Conservation (phyloP, 148 eudicot species). For the Chenopodium album region DNA sequence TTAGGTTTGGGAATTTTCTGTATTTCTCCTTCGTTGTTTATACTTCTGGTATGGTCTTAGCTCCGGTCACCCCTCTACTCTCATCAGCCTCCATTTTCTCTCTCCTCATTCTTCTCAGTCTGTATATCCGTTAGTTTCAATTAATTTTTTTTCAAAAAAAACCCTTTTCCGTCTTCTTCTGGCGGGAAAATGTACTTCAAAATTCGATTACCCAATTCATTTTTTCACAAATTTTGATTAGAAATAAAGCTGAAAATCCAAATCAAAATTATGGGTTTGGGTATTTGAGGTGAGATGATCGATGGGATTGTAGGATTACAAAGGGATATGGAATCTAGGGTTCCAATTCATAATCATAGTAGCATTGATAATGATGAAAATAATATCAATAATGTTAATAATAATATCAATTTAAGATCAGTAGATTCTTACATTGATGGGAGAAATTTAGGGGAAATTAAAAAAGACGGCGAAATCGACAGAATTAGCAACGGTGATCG, state of each 20-base stretch:
- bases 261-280: background rate
- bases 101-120: background rate
- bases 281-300: background rate
- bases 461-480: constrained; percentile 41
- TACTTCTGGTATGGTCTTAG: constrained; percentile 27
- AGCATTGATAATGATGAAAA: background rate
- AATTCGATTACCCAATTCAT: background rate
- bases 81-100: background rate
- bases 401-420: constrained; percentile 40
- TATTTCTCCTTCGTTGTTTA: background rate
- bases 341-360: constrained; percentile 50
- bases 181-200: constrained; percentile 6
- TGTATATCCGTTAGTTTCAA: constrained; percentile 23
- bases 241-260: background rate
- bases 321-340: constrained; percentile 45
- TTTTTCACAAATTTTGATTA: background rate
- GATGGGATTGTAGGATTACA: constrained; percentile 27
- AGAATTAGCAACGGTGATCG: constrained; percentile 39
- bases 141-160: background rate
- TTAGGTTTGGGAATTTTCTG: constrained; percentile 34
- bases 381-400: background rate
- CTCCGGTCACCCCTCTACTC: constrained; percentile 6
- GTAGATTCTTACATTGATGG: constrained; percentile 49
- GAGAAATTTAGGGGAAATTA: constrained; percentile 36
- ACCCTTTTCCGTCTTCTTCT: background rate